Evolutionary conservation across 2,329 filamentous ascomycete genomes (phyloP).

Genomic region (Fusarium robinianum): DNA sequence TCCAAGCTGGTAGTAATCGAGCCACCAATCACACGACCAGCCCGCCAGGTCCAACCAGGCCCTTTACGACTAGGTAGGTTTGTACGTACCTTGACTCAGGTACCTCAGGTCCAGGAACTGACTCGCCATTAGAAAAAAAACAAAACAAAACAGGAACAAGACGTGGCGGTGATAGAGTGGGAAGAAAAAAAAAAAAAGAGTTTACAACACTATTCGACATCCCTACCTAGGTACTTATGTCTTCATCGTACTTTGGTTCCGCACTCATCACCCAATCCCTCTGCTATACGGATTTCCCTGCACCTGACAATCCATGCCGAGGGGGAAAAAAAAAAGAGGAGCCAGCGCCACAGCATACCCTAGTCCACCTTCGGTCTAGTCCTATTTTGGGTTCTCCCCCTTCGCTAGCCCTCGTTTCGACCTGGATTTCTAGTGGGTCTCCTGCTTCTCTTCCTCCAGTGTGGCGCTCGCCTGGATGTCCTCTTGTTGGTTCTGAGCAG

Average conservation of each 20-base stretch:
- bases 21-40: conserved; percentile 20
- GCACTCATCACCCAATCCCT: conserved; percentile 1
- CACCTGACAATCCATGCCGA: conserved; percentile 16
- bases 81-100: conserved; percentile 13
- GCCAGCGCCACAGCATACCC: conserved; percentile 4
- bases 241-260: too few relatives aligned
- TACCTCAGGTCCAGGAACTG: too few relatives aligned
- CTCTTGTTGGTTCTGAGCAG: too few relatives aligned
- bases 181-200: too few relatives aligned
- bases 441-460: conserved; percentile 21
- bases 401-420: conserved; percentile 27
- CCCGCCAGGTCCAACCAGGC: conserved; percentile 3
- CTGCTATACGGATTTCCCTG: too few relatives aligned
- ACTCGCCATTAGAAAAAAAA: too few relatives aligned
- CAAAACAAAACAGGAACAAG: too few relatives aligned
- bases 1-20: conserved; percentile 14
- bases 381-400: conserved; percentile 15
- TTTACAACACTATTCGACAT: too few relatives aligned
- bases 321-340: conserved; percentile 17
- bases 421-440: too few relatives aligned
- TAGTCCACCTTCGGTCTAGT: conserved; percentile 21
- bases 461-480: conserved; percentile 6
- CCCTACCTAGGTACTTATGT: too few relatives aligned
- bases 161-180: too few relatives aligned
- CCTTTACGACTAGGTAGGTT: conserved; percentile 22